phyloP scores from a whole-genome alignment of 2,329 filamentous ascomycete genomes.

The Clonostachys byssicola region DNA sequence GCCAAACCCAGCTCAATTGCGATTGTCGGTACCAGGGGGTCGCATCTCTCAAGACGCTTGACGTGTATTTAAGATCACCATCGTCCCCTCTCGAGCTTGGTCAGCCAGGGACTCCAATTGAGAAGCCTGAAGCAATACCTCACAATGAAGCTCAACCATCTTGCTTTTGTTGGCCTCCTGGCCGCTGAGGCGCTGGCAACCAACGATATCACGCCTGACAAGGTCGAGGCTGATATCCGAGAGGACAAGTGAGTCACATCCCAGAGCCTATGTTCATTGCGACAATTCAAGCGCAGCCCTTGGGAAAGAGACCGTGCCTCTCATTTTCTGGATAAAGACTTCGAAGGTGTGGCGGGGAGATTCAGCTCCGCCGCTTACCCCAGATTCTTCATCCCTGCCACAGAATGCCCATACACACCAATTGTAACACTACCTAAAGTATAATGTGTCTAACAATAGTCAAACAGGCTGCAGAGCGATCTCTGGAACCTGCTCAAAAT shows the following conservation, averaged over 20 bases:
- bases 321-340: no score
- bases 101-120: neutral
- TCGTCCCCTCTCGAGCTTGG: neutral
- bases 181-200: constrained; percentile 12
- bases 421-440: neutral
- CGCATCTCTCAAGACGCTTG: neutral
- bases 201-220: constrained; percentile 28
- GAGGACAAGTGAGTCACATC: constrained; percentile 24
- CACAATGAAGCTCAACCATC: constrained; percentile 10
- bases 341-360: no score
- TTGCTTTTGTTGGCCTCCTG: constrained; percentile 7
- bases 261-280: neutral
- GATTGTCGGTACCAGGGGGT: no score
- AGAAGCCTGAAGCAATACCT: neutral
- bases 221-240: constrained; percentile 31
- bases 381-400: no score
- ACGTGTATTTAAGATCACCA: neutral
- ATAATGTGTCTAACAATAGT: neutral
- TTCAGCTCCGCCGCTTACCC: no score
- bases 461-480: constrained; percentile 42
- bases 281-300: neutral
- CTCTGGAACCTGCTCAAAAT: constrained; percentile 52
- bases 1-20: no score
- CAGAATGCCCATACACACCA: neutral
- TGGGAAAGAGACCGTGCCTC: no score